Evolutionary conservation across 345 rosid genomes (phyloP), one percentile per base, ranked within the genome.

Genomic region (Murraya paniculata): DNA sequence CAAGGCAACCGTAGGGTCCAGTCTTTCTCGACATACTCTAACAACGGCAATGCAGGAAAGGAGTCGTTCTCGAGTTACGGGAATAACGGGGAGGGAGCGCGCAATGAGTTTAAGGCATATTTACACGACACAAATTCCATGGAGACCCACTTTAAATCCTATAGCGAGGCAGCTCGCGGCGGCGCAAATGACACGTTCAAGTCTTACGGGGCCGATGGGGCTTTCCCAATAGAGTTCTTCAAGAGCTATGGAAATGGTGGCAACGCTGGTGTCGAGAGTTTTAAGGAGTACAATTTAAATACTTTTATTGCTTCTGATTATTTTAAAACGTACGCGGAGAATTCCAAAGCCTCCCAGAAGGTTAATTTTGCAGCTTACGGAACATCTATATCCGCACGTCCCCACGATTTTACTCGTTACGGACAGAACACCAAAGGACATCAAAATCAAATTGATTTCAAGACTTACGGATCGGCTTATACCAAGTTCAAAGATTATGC

Each of bases 21-120:
- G 61, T 21, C 78, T 0, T 95, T 95, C 88, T 73, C 84, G 6
- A 28, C 72, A 8, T 95, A 95, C 82, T 78, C 89, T 0, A 76
- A 73, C 41, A 25, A 84, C 0, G 77, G 93, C 24, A 93, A 92
- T 73, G 64, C 93, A 60, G 98, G 97, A 18, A 84, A 78, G 7
- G 86, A 91, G 75, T 59, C 82, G 0, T 95, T 95, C 68, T 57
- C 87, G 0, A 88, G 88, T 66, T 95, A 95, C 66, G 93, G 97
- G 31, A 91, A 89, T 82, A 83, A 89, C 68, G 95, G 91, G 6
- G 90, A 89, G 64, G 91, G 93, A 13, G 53, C 33, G 2, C 90
- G 92, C 1, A 88, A 82, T 59, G 92, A 79, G 9, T 95, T 95
- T 80, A 71, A 72, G 0, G 74, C 84, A 4, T 45, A 45, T 45